Percentiles rank a stretch among this genome's conserved stretches.
Conservation (phyloP, 2,329 filamentous ascomycete species). For the Blastomyces silverae region DNA sequence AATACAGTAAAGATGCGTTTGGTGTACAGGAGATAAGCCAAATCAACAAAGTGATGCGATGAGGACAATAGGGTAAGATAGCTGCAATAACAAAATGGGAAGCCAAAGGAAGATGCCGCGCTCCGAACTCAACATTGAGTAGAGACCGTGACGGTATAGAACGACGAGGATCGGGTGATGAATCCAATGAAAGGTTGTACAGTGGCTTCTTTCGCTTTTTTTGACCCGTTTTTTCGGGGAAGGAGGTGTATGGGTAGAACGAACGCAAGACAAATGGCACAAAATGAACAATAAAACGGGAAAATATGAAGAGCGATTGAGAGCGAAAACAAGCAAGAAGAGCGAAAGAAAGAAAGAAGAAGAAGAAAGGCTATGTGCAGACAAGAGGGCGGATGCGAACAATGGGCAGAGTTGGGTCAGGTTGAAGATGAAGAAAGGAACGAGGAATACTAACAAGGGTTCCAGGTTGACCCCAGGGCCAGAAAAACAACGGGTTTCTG, state of each 20-base stretch:
- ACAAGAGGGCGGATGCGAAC: background rate
- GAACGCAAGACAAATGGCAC: background rate
- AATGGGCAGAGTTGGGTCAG: background rate
- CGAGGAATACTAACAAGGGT: slow-evolving; percentile 9
- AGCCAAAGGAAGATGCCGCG: slow-evolving; percentile 10
- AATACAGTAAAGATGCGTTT: slow-evolving; percentile 13
- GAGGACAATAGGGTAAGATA: slow-evolving; percentile 11
- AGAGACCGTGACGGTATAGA: slow-evolving; percentile 22
- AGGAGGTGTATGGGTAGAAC: background rate
- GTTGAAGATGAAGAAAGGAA: slow-evolving; percentile 1
- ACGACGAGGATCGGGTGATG: slow-evolving; percentile 23
- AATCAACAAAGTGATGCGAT: slow-evolving; percentile 9
- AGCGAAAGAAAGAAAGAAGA: background rate
- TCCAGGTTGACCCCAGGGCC: slow-evolving; percentile 5
- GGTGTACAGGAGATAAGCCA: background rate
- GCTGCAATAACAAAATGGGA: slow-evolving; percentile 17
- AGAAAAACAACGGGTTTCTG: background rate
- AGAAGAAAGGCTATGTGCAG: background rate
- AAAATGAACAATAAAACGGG: background rate
- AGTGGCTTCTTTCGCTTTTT: slow-evolving; percentile 10
- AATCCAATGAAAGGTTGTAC: slow-evolving; percentile 21
- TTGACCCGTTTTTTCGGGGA: background rate
- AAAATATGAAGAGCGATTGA: background rate
- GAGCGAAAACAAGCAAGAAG: background rate
- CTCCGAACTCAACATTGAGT: slow-evolving; percentile 18